Base-by-base conservation (phyloP, 805 yeast genomes). In the Candida orba region DNA sequence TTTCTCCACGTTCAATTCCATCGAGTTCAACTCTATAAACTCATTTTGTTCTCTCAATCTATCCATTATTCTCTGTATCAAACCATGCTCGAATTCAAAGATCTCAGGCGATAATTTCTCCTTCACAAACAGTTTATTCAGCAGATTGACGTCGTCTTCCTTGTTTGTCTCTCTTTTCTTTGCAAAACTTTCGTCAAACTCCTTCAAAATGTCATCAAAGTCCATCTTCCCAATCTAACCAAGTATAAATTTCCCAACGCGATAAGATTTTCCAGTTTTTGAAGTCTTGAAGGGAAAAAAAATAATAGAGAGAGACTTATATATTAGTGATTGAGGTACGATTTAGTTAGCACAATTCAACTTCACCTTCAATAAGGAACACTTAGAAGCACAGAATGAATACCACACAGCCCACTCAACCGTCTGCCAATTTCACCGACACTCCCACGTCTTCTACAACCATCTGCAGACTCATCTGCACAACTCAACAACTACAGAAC, bases 61-160 rank as follows among this genome's bases (percentile, higher is more conserved):
- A 1, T 61, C 64, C 45, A 87, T 60, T 20, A 85, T 72, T 32
- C 79, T 61, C 4, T 72, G 73, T 53, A 93, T 62, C 32, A 89
- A 66, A 4, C 64, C 69, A 14, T 71, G 72, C 46, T 87, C 80
- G 58, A 84, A 91, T 2, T 82, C 85, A 37, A 91, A 65, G n/a
- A 93, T 64, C 46, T 87, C 96, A 0, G 97, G 98, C 1, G 93
- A 70, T 72, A 79, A 79, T 43, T 96, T 72, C 59, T 93, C 99
- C 41, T 83, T 76, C 27, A 84, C 65, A 97, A 96, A 91, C 3
- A 79, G 78, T 25, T 69, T 72, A 20, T 76, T 69, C 36, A 90
- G 63, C 56, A 25, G 72, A 58, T 42, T 80, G 75, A 15, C 62
- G 57, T 17, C 58, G 55, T 50, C 66, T 56, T 40, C 51, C 25